Evolutionary conservation across 1,284 basidiomycete genomes (phyloP).

Genomic region (Ustilago shanxiensis): DNA sequence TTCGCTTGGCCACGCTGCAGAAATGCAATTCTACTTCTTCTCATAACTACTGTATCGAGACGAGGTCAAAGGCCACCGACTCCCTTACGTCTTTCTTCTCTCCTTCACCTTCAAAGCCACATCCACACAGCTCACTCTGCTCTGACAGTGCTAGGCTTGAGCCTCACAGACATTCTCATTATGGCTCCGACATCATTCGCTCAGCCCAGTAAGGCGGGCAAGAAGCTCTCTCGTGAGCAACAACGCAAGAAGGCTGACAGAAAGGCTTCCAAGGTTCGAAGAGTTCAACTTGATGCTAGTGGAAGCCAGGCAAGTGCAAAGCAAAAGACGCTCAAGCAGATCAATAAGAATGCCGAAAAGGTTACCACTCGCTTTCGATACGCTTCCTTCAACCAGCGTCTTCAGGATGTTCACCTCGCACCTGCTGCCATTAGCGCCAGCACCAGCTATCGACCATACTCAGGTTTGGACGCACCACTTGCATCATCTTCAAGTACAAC

Average conservation of each 20-base stretch:
- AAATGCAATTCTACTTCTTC: conserved; percentile 7
- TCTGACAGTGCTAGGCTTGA: conserved; percentile 8
- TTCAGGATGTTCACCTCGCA: conserved; percentile 64
- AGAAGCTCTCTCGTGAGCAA: conserved; percentile 50
- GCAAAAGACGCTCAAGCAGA: conserved; percentile 54
- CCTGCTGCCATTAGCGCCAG: conserved; percentile 51
- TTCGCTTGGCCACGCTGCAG: conserved; percentile 19
- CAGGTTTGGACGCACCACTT: conserved; percentile 57
- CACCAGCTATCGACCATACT: conserved; percentile 51
- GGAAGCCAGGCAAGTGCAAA: conserved; percentile 41
- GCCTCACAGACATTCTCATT: background rate
- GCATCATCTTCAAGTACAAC: conserved; percentile 26
- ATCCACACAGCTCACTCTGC: background rate
- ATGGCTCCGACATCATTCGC: conserved; percentile 37
- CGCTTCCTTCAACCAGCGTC: conserved; percentile 69
- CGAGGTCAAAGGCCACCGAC: background rate
- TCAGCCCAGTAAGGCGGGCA: conserved; percentile 35
- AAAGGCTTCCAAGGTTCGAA: conserved; percentile 45
- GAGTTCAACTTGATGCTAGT: conserved; percentile 46
- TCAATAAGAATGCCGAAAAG: conserved; percentile 51
- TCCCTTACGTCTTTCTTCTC: background rate
- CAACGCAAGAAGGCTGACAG: conserved; percentile 46
- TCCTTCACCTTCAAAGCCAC: background rate
- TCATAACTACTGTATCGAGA: too few relatives aligned
- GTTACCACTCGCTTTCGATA: conserved; percentile 59